These are phyloP conservation scores for Cucurbita moschata DNA, from an alignment of 306 rosid genomes.

Conservation along the genomic window DNA sequence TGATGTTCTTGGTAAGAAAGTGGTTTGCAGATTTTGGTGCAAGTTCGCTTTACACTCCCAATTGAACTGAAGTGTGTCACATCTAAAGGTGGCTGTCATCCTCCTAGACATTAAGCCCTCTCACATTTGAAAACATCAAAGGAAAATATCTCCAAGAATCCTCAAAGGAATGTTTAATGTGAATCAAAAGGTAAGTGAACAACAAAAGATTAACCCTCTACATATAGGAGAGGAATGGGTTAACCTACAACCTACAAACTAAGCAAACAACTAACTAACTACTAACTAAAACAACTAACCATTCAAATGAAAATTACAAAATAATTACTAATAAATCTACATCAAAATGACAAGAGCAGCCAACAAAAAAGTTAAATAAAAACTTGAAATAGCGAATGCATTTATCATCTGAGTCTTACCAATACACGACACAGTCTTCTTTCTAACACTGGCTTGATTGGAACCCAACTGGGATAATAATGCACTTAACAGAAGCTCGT, in stretches of 20 bases:
- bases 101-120: neutral
- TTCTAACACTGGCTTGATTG: constrained; percentile 82
- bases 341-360: neutral
- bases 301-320: too few relatives aligned
- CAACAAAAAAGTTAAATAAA: neutral
- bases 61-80: neutral
- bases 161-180: neutral
- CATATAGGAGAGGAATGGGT: neutral
- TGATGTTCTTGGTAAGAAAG: neutral
- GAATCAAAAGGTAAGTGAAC: neutral
- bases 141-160: neutral
- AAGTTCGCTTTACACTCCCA: neutral
- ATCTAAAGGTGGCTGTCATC: neutral
- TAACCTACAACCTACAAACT: neutral
- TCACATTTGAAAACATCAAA: neutral
- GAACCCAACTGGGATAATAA: constrained; percentile 74
- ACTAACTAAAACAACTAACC: too few relatives aligned
- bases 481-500: constrained; percentile 57
- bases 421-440: constrained; percentile 79
- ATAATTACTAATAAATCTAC: neutral
- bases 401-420: constrained; percentile 30
- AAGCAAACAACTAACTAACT: neutral
- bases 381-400: neutral
- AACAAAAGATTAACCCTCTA: neutral
- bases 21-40: neutral